Evolutionary conservation across 257 asterid genomes (phyloP).

Genomic region (Gentiana macrophylla): DNA sequence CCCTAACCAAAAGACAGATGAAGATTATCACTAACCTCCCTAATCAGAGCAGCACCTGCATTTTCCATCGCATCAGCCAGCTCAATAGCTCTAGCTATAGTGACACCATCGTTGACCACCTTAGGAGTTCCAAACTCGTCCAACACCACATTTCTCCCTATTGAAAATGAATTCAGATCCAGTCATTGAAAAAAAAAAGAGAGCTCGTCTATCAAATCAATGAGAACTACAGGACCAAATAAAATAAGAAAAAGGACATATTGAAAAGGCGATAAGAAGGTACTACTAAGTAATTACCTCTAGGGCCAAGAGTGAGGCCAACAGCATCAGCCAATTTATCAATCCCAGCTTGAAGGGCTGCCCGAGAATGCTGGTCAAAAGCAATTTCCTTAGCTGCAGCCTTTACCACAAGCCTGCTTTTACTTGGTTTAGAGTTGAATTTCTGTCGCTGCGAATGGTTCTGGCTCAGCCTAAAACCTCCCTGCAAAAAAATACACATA

Average conservation of each 20-base stretch:
- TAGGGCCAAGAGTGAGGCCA: slow-evolving; percentile 93
- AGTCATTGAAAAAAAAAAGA: too few relatives aligned
- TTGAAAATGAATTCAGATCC: not conserved
- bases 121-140: slow-evolving; percentile 88
- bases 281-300: slow-evolving; percentile 39
- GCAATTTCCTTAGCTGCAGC: slow-evolving; percentile 89
- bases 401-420: slow-evolving; percentile 60
- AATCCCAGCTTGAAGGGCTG: slow-evolving; percentile 86
- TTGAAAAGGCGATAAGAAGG: not conserved
- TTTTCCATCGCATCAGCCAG: slow-evolving; percentile 90
- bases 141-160: slow-evolving; percentile 92
- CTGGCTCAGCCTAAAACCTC: slow-evolving; percentile 44
- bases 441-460: slow-evolving; percentile 61
- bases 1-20: not conserved
- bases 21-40: slow-evolving; percentile 56
- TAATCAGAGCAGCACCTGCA: slow-evolving; percentile 92
- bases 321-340: slow-evolving; percentile 95
- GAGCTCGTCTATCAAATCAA: not conserved
- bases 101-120: slow-evolving; percentile 88
- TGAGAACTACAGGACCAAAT: not conserved
- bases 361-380: slow-evolving; percentile 82
- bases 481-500: slow-evolving; percentile 24
- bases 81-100: slow-evolving; percentile 91
- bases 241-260: not conserved
- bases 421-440: slow-evolving; percentile 34